Evolutionary conservation across 305 asterid genomes (phyloP).

Genomic region (Solanum hybrid): DNA sequence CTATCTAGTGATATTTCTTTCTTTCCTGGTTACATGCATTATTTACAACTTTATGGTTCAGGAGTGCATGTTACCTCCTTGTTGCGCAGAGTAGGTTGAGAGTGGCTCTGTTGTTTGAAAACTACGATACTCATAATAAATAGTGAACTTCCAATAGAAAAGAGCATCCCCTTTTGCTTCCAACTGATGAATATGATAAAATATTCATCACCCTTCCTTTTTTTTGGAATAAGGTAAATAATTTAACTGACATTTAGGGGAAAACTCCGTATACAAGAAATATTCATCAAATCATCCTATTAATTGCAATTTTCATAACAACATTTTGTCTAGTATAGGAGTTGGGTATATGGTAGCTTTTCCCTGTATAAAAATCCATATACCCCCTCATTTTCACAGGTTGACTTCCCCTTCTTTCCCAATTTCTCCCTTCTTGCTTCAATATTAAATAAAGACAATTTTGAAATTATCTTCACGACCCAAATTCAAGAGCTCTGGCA

Average conservation of each 20-base stretch:
- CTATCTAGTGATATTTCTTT: constrained; percentile 11
- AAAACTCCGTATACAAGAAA: background rate
- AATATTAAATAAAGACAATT: background rate
- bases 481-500: background rate
- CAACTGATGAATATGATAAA: background rate
- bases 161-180: background rate
- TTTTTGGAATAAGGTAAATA: background rate
- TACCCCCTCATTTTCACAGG: background rate
- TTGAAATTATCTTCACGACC: background rate
- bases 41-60: background rate
- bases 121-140: background rate
- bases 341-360: background rate
- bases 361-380: background rate
- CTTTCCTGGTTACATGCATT: background rate
- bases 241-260: background rate
- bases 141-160: background rate
- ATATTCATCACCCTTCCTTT: background rate
- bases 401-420: background rate
- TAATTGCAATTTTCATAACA: background rate
- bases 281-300: background rate
- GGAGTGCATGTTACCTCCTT: background rate
- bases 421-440: background rate
- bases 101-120: constrained; percentile 3
- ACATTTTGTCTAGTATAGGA: background rate
- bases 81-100: background rate